Conservation (phyloP, 108 stramenopile genomes). For the Cyclostephanos tholiformis region DNA sequence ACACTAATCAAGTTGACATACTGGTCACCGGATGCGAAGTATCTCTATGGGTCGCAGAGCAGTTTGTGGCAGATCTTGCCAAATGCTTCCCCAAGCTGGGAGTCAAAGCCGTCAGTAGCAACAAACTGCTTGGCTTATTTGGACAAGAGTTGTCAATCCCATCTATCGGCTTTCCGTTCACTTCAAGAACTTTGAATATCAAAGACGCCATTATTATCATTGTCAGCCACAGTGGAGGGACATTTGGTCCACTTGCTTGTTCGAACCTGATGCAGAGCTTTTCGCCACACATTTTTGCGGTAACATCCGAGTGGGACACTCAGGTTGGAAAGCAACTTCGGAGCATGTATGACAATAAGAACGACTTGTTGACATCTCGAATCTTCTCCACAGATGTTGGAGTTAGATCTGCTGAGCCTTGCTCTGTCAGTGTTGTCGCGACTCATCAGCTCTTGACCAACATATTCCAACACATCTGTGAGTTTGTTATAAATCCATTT, state of each 20-base stretch:
- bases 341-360: slow-evolving; percentile 43
- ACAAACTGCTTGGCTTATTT: slow-evolving; percentile 64
- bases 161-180: slow-evolving; percentile 40
- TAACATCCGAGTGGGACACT: slow-evolving; percentile 57
- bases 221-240: slow-evolving; percentile 52
- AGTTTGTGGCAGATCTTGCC: slow-evolving; percentile 60
- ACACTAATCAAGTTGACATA: slow-evolving; percentile 48
- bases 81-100: slow-evolving; percentile 55
- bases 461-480: slow-evolving; percentile 49
- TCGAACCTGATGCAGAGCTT: slow-evolving; percentile 52
- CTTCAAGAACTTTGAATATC: slow-evolving; percentile 43
- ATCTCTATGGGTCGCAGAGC: slow-evolving; percentile 65
- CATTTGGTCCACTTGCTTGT: slow-evolving; percentile 51
- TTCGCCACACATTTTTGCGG: slow-evolving; percentile 49
- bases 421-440: slow-evolving; percentile 49
- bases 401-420: slow-evolving; percentile 55
- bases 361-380: slow-evolving; percentile 37
- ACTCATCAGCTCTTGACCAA: slow-evolving; percentile 56
- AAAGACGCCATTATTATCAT: slow-evolving; percentile 57
- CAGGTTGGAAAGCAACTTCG: slow-evolving; percentile 56
- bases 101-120: slow-evolving; percentile 49
- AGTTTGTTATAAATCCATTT: no score
- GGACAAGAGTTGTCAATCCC: slow-evolving; percentile 55
- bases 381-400: slow-evolving; percentile 57
- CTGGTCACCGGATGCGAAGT: slow-evolving; percentile 67